phyloP scores from a whole-genome alignment of 345 rosid species.

The Clarkia xantiana region DNA sequence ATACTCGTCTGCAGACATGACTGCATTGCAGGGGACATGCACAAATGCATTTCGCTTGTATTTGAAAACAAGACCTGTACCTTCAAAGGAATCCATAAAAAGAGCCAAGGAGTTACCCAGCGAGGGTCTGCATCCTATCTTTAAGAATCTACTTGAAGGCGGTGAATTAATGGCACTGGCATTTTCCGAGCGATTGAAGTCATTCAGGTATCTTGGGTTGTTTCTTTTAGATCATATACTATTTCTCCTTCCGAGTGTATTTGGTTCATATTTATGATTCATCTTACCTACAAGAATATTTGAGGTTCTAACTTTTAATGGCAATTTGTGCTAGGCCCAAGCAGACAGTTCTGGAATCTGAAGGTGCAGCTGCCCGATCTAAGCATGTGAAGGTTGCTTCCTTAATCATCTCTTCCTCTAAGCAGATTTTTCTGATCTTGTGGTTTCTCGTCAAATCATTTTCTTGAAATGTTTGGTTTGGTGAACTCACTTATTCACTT shows the following conservation, averaged over 20 bases:
- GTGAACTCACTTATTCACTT: constrained; percentile 3
- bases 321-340: constrained; percentile 52
- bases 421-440: neutral
- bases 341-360: constrained; percentile 94
- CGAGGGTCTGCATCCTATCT: constrained; percentile 84
- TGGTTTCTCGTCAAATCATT: neutral
- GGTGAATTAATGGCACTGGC: constrained; percentile 87
- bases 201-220: constrained; percentile 40
- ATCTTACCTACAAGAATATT: too few species aligned
- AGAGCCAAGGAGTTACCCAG: constrained; percentile 70
- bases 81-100: constrained; percentile 80
- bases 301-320: constrained; percentile 10
- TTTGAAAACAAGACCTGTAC: constrained; percentile 67
- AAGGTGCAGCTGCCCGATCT: constrained; percentile 81
- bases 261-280: neutral
- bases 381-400: constrained; percentile 47
- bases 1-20: constrained; percentile 72
- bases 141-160: constrained; percentile 59
- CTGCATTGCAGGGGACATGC: constrained; percentile 55
- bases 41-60: constrained; percentile 82
- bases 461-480: neutral
- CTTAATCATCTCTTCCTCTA: neutral
- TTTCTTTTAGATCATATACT: too few species aligned
- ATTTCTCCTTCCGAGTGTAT: too few species aligned
- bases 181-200: constrained; percentile 72